Base-by-base conservation (phyloP, 1,139 yeast species). In the Scheffersomyces illinoinensis region DNA sequence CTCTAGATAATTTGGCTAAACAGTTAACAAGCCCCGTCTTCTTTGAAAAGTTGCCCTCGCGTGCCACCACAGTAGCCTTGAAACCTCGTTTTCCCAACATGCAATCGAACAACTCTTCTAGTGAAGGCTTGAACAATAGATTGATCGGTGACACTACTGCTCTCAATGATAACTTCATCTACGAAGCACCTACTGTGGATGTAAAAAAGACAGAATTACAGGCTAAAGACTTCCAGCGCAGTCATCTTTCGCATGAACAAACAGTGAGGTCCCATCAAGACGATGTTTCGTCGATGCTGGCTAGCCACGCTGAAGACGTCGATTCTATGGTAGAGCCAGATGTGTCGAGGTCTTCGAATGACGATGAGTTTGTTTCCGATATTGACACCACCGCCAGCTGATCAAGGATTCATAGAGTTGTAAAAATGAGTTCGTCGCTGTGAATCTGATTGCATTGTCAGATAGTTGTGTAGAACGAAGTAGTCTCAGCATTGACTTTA, bases 1-100 rank as follows among this genome's bases (percentile, higher is more conserved):
- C 77, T 4, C 65, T 78, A 54, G 82, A 78, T 61, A 77, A 70
- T 56, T 72, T 80, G 65, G 84, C 83, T 49, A 78, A 78, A 61
- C 83, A 78, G 62, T 71, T 80, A 49, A 70, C 76, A 33, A 66
- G 67, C 48, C 82, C 81, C 17, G 66, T 67, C 14, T 73, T 76
- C 57, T 78, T 78, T 58, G 83, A 78, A 57, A 79, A 79, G 62
- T 64, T 78, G 55, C 81, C 82, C 18, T 71, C 77, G 4, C 68
- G 76, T 50, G 73, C 77, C 5, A 26, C 53, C 12, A 68, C 70
- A 26, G 56, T 54, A n/a, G 33, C 57, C 57, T 49, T 52, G 47
- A 49, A 49, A 48, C 55, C 52, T 18, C 53, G 57, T 54, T 48
- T 50, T 26, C 24, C 59, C 53, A 19, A 21, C 33, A 21, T 56